These are phyloP conservation scores for Penicillium hesseltinei DNA, from an alignment of 2,329 filamentous ascomycete species.

Conservation along the genomic window DNA sequence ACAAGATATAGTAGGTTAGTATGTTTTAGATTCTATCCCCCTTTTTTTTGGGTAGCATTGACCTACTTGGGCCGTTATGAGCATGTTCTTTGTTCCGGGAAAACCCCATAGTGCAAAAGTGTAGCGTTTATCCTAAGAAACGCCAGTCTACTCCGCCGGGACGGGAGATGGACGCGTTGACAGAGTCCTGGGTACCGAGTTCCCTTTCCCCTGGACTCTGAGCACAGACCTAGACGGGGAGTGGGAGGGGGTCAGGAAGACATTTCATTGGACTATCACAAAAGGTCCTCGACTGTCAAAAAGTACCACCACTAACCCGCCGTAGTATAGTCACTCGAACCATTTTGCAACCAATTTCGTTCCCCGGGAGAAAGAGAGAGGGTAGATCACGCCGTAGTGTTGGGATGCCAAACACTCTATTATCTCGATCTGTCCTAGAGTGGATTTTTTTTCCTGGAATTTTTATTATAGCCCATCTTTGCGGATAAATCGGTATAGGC, in stretches of 20 bases:
- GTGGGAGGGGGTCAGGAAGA: too few relatives aligned
- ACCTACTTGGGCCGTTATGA: neutral
- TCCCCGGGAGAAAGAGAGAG: neutral
- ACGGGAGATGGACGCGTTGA: constrained; percentile 25
- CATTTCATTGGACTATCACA: constrained; percentile 8
- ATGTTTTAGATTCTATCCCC: neutral
- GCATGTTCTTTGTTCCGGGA: neutral
- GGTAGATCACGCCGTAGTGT: constrained; percentile 8
- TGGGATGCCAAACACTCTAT: constrained; percentile 1
- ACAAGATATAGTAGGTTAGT: neutral
- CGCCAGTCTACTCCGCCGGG: constrained; percentile 5
- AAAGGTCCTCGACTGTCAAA: constrained; percentile 9
- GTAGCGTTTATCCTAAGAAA: neutral
- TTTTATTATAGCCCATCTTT: neutral
- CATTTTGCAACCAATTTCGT: constrained; percentile 12
- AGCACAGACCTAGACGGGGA: constrained; percentile 4
- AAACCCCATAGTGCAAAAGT: neutral
- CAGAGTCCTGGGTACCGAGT: constrained; percentile 19
- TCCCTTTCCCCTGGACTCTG: constrained; percentile 18
- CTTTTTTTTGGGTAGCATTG: neutral
- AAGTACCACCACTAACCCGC: constrained; percentile 21
- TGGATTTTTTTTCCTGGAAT: neutral
- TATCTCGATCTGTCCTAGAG: constrained; percentile 20
- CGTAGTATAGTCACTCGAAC: constrained; percentile 13
- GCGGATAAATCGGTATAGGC: neutral